phyloP scores from a whole-genome alignment of 2,329 filamentous ascomycete species.

The Trichoderma asperellum region DNA sequence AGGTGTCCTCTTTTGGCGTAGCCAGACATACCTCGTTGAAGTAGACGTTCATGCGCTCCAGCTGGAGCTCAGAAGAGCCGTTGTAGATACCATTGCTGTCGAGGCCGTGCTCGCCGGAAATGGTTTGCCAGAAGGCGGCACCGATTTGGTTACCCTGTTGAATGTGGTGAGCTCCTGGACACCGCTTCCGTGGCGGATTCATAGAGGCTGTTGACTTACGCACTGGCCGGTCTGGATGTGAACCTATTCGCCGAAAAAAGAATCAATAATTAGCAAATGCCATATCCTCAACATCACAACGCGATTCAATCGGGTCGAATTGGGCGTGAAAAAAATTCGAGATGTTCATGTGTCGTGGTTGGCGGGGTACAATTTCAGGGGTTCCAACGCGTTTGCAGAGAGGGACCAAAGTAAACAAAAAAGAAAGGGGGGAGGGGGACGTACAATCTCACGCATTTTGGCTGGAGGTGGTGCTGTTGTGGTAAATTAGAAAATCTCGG shows the following conservation, averaged over 20 bases:
- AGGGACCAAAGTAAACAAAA: conserved; percentile 28
- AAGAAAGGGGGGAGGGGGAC: conserved; percentile 40
- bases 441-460: conserved; percentile 72
- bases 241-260: conserved; percentile 71
- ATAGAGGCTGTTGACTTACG: conserved; percentile 58
- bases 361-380: conserved; percentile 46
- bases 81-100: conserved; percentile 99
- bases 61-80: conserved; percentile 96
- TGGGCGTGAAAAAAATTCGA: conserved; percentile 8
- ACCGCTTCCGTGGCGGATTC: neutral
- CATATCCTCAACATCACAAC: neutral
- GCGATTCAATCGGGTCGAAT: conserved; percentile 7
- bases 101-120: conserved; percentile 91
- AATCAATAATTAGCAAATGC: conserved; percentile 57
- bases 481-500: conserved; percentile 31
- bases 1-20: neutral
- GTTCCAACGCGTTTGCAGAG: conserved; percentile 46
- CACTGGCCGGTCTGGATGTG: conserved; percentile 99
- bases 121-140: conserved; percentile 98
- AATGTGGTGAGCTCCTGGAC: conserved; percentile 44
- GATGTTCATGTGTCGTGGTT: neutral
- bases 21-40: conserved; percentile 70
- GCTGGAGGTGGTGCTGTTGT: conserved; percentile 37
- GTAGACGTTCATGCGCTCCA: conserved; percentile 99
- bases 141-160: conserved; percentile 98